Conservation (phyloP, 2,329 filamentous ascomycete genomes). For the Emergomyces africanus region DNA sequence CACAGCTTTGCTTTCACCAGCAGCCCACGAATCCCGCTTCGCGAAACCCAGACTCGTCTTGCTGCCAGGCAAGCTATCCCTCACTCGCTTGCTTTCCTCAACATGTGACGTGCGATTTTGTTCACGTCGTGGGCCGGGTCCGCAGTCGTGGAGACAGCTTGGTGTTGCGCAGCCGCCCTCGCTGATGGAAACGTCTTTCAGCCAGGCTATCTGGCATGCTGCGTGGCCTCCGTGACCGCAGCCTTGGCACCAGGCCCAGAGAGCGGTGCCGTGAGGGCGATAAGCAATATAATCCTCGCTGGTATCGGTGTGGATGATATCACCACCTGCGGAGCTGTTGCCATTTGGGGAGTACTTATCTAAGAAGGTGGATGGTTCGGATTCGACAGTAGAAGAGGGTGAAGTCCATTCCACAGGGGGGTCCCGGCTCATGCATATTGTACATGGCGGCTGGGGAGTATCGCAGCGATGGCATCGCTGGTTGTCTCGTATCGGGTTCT, state of each 20-base stretch:
- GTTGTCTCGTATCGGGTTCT: constrained; percentile 37
- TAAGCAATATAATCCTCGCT: constrained; percentile 9
- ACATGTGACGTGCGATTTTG: constrained; percentile 22
- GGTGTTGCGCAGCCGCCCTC: constrained; percentile 46
- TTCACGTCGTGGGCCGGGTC: constrained; percentile 35
- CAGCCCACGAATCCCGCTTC: constrained; percentile 33
- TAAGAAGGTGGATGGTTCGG: not conserved
- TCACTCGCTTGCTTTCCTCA: constrained; percentile 20
- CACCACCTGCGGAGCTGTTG: not conserved
- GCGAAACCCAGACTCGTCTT: constrained; percentile 24
- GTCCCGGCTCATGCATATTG: constrained; percentile 30
- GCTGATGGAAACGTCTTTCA: constrained; percentile 34
- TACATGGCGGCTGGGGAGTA: constrained; percentile 27
- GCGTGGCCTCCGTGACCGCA: constrained; percentile 50
- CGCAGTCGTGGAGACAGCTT: constrained; percentile 49
- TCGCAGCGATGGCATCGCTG: constrained; percentile 40
- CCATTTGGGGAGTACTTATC: not conserved
- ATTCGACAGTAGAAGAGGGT: constrained; percentile 12
- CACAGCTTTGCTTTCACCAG: constrained; percentile 33
- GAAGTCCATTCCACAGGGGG: constrained; percentile 29
- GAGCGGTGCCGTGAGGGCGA: constrained; percentile 22
- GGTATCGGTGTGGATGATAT: not conserved
- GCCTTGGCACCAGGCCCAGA: constrained; percentile 46
- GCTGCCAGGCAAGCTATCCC: constrained; percentile 20
- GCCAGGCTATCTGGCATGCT: constrained; percentile 45